These are phyloP conservation scores for Prunus davidiana DNA, from an alignment of 306 rosid species.

Conservation along the genomic window DNA sequence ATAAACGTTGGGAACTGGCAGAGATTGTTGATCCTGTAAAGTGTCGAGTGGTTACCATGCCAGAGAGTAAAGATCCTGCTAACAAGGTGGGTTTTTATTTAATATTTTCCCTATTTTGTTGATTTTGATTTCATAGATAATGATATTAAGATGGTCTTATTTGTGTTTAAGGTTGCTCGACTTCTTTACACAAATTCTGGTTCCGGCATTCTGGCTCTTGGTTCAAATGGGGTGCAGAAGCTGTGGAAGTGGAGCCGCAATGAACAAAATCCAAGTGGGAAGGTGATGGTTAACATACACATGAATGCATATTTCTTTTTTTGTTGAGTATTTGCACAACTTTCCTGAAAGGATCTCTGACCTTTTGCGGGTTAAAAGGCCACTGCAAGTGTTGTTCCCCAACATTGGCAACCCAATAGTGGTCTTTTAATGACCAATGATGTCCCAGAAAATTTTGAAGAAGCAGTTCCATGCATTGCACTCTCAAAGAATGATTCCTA, in stretches of 20 bases:
- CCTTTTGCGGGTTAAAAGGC: constrained; percentile 45
- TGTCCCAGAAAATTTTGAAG: constrained; percentile 61
- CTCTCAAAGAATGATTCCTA: constrained; percentile 80
- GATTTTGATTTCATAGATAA: not conserved
- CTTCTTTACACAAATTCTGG: constrained; percentile 66
- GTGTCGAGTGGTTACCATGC: constrained; percentile 58
- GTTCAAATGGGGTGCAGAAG: constrained; percentile 66
- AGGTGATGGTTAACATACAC: constrained; percentile 32
- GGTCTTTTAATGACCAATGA: constrained; percentile 80
- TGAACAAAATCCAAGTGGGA: constrained; percentile 63
- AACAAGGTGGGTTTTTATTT: constrained; percentile 46
- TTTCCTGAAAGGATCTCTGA: constrained; percentile 17
- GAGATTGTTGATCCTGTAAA: constrained; percentile 59
- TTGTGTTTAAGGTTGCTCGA: constrained; percentile 45
- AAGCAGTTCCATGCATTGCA: constrained; percentile 69
- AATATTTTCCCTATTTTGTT: not conserved
- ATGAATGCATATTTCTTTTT: not conserved
- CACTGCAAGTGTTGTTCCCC: constrained; percentile 62
- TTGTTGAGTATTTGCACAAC: not conserved
- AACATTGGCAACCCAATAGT: constrained; percentile 75
- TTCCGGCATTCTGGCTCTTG: constrained; percentile 65
- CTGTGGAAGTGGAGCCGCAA: constrained; percentile 68
- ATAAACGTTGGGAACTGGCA: constrained; percentile 59
- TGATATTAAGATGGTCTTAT: not conserved
- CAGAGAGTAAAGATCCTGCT: constrained; percentile 52